Conservation (phyloP, 2,329 filamentous ascomycete species). For the Verticillium albo-atrum region DNA sequence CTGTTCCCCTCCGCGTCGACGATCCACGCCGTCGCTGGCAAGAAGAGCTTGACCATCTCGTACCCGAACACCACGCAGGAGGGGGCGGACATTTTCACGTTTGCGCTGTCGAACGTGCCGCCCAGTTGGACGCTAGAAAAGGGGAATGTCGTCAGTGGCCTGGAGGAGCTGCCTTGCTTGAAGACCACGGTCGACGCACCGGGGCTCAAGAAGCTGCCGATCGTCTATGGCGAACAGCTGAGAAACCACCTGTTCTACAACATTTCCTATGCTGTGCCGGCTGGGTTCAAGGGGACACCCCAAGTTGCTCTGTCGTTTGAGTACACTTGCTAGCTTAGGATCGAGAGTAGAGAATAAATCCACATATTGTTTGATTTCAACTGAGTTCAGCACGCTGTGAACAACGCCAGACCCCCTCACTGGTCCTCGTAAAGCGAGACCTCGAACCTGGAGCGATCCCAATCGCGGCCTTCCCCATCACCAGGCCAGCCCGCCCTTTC, state of each 20-base stretch:
- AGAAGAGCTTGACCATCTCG: slow-evolving; percentile 24
- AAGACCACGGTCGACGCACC: slow-evolving; percentile 30
- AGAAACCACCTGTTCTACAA: slow-evolving; percentile 40
- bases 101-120: slow-evolving; percentile 30
- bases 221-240: slow-evolving; percentile 30
- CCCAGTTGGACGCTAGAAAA: slow-evolving; percentile 29
- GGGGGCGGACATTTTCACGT: slow-evolving; percentile 33
- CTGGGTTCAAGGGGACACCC: slow-evolving; percentile 31
- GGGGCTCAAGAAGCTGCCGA: slow-evolving; percentile 28
- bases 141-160: slow-evolving; percentile 22
- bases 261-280: slow-evolving; percentile 38
- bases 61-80: slow-evolving; percentile 35
- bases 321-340: slow-evolving; percentile 21
- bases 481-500: slow-evolving; percentile 9
- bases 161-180: slow-evolving; percentile 33
- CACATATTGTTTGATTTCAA: no score
- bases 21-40: slow-evolving; percentile 30
- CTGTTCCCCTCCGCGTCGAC: slow-evolving; percentile 38
- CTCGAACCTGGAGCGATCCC: slow-evolving; percentile 6
- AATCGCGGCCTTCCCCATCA: slow-evolving; percentile 3
- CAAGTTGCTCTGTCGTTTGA: slow-evolving; percentile 27
- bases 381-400: no score
- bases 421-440: no score
- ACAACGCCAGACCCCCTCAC: no score
- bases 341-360: no score